These are phyloP conservation scores for Pythium sp. DNA, from an alignment of 352 stramenopile species.

Conservation along the genomic window DNA sequence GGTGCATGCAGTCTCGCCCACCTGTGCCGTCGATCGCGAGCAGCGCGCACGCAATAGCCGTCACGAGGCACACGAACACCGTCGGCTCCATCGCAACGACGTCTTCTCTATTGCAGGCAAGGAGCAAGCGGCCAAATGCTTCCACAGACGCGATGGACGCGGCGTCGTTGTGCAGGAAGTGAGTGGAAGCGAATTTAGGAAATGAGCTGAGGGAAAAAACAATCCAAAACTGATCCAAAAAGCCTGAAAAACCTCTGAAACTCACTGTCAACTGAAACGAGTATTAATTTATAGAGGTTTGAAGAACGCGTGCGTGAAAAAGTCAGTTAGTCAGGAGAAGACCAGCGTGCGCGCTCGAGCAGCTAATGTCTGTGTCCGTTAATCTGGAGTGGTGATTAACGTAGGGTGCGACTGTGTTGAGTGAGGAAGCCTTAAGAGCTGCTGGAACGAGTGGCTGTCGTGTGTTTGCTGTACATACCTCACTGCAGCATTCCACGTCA, in stretches of 20 bases:
- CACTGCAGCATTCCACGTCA: too few relatives aligned
- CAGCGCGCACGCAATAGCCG: constrained; percentile 39
- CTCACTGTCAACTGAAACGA: background rate
- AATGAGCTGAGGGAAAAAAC: background rate
- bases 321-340: background rate
- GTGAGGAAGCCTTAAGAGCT: background rate
- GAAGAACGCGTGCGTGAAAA: background rate
- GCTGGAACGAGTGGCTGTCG: background rate
- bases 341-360: background rate
- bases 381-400: background rate
- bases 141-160: too few relatives aligned
- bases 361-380: background rate
- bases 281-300: background rate
- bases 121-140: too few relatives aligned
- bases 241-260: background rate
- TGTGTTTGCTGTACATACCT: background rate
- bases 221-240: background rate
- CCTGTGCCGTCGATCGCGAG: constrained; percentile 42
- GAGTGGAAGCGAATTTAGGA: background rate
- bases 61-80: constrained; percentile 49
- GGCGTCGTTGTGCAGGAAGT: background rate
- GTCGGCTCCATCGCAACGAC: constrained; percentile 41
- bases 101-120: background rate
- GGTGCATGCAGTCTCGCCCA: constrained; percentile 8
- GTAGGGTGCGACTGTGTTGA: background rate